These are phyloP conservation scores for Populus ilicifolia DNA, from an alignment of 345 rosid genomes.

Conservation along the genomic window DNA sequence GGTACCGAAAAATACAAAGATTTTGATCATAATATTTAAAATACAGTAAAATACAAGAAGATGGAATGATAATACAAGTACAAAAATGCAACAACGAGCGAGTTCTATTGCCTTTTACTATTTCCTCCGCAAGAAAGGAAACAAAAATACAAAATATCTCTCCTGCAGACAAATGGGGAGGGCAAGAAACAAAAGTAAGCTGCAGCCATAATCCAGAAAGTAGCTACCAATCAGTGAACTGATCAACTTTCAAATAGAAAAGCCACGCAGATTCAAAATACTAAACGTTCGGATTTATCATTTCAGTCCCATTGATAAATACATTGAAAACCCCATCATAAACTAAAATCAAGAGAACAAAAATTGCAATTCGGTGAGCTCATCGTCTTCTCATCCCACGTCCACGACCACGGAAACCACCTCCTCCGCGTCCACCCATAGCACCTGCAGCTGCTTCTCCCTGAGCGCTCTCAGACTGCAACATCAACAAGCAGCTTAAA, in stretches of 20 bases:
- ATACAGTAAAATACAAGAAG: no score
- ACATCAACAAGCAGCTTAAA: background rate
- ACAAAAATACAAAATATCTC: background rate
- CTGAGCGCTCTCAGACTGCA: slow-evolving; percentile 97
- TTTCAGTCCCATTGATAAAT: background rate
- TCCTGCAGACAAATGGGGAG: background rate
- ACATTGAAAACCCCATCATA: background rate
- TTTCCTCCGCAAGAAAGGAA: background rate
- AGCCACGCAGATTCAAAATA: background rate
- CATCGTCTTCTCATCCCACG: slow-evolving; percentile 97
- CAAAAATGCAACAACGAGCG: background rate
- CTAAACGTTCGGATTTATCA: background rate
- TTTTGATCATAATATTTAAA: no score
- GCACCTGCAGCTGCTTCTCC: slow-evolving; percentile 91
- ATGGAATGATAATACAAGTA: no score
- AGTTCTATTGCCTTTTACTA: background rate
- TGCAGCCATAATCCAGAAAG: background rate
- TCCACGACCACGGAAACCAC: slow-evolving; percentile 80
- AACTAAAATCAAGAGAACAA: background rate
- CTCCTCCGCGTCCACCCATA: slow-evolving; percentile 81
- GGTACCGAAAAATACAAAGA: no score
- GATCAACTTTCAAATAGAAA: background rate
- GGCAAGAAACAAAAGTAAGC: background rate
- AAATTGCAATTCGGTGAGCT: slow-evolving; percentile 9
- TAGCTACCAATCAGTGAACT: background rate